Base-by-base conservation (phyloP, 495 filamentous ascomycete species). In the Acidiella bohemica region DNA sequence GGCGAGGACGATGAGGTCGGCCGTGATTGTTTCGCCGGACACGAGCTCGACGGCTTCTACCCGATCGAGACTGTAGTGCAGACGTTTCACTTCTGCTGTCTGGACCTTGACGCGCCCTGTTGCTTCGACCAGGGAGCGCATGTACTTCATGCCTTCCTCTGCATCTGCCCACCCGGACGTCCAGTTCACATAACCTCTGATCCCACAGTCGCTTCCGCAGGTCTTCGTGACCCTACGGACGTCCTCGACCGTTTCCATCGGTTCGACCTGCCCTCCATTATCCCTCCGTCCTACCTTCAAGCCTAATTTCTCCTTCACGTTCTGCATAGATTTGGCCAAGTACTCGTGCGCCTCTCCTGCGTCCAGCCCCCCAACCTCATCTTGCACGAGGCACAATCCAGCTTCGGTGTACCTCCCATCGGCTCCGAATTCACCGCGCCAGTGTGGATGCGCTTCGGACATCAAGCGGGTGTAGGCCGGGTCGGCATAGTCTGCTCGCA, bases 131-230 rank as follows among this genome's bases (percentile, higher is more conserved):
- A 60, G 47, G 10, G 49, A 36, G 13, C 73, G 63, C 18, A 83
- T 59, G 39, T 68, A 82, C 11, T 55, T 55, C 68, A 94, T 85
- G 8, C 71, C 70, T 0, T 66, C 73, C 31, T 77, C 81, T 0
- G 87, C 85, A 52, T 97, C 72, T 5, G 74, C 81, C 88, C 87
- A 95, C 1, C 90, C 90, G 36, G 72, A 77, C 0, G 64, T 67
- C 53, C 67, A 64, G 55, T 95, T 97, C 31, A 92, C 57, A 59
- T 97, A 97, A 2, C 88, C 88, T 46, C 71, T 69, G 12, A 61
- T 59, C 28, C 84, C 70, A 42, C 70, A 57, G 50, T 62, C 53
- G 42, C 71, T 65, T 35, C 67, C 61, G 2, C 67, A 67, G 7
- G 64, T 61, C 11, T 5, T 19, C 32, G 65, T 46, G 3, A 56